A percentile compares a stretch with the other conserved stretches of the same genome.
These are phyloP conservation scores for Nitzschia sp. DNA, from an alignment of 108 stramenopile species.

Conservation along the genomic window DNA sequence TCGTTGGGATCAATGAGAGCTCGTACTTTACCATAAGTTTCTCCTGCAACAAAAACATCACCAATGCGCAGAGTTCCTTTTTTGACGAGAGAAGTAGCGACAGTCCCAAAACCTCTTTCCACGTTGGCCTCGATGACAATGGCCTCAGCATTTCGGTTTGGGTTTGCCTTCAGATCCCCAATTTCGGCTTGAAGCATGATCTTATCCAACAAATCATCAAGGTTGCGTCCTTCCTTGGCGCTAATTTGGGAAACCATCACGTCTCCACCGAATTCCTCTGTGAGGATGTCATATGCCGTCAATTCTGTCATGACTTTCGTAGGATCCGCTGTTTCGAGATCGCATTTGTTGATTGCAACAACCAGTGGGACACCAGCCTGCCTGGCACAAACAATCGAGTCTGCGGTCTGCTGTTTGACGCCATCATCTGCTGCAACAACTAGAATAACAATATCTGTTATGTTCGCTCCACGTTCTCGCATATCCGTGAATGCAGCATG, in stretches of 20 bases:
- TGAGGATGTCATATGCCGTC: slow-evolving; percentile 87
- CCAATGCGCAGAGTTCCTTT: slow-evolving; percentile 94
- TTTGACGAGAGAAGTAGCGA: slow-evolving; percentile 93
- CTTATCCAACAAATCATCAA: slow-evolving; percentile 93
- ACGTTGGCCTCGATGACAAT: slow-evolving; percentile 93
- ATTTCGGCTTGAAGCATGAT: slow-evolving; percentile 96
- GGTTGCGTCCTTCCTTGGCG: slow-evolving; percentile 88
- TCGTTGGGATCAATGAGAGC: slow-evolving; percentile 73
- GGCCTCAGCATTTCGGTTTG: slow-evolving; percentile 86
- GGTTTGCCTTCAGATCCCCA: slow-evolving; percentile 91
- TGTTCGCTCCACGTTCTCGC: slow-evolving; percentile 95
- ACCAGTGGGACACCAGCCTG: slow-evolving; percentile 94
- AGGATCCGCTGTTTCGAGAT: slow-evolving; percentile 87
- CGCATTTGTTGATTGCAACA: slow-evolving; percentile 98
- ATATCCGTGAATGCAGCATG: slow-evolving; percentile 98
- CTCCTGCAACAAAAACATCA: slow-evolving; percentile 93
- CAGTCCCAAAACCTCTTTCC: slow-evolving; percentile 91
- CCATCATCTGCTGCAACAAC: slow-evolving; percentile 99
- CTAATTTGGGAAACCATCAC: slow-evolving; percentile 89
- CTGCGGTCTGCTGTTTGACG: slow-evolving; percentile 96
- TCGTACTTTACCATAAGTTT: slow-evolving; percentile 86
- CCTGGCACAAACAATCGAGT: slow-evolving; percentile 92
- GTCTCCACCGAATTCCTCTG: slow-evolving; percentile 95
- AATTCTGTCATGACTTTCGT: slow-evolving; percentile 83
- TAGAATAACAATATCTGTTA: slow-evolving; percentile 98